Base-by-base conservation (phyloP, 345 rosid species). In the Dimocarpus longan region DNA sequence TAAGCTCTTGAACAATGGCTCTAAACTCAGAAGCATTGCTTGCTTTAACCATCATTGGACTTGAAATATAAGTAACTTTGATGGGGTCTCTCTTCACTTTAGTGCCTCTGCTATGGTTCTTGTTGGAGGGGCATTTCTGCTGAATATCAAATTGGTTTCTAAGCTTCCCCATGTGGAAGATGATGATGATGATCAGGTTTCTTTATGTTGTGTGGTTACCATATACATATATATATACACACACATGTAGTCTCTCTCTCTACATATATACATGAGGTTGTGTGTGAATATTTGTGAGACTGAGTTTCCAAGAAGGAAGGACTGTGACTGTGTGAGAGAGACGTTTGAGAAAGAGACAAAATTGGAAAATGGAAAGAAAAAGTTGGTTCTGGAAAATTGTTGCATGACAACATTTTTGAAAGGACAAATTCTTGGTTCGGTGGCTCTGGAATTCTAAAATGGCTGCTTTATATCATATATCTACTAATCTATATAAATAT, bases 31-130 rank as follows among this genome's bases (percentile, higher is more conserved):
- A 75, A 19, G 86, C 85, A 63, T 46, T 84, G 65, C 78, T 64
- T 10, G 82, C 88, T 63, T 75, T 85, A 66, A 89, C 82, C 84
- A 83, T 65, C 77, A 83, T 78, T 2, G 91, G 91, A 77, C 82
- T 89, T 0, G 90, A 85, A 48, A 89, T 87, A 76, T 89, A 87
- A 3, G 73, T 89, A 42, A 89, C 80, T 83, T 87, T 89, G 40
- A 84, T 11, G 18, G 91, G 91, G 52, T 75, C 74, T 84, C 77
- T 89, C 81, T 75, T 84, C 6, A 6, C 40, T 32, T 57, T 39
- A 40, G 4, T 73, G n/a, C 65, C 62, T 11, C 74, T 59, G 50
- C 65, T 82, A 28, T 63, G 62, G 68, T 52, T 73, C 75, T 68
- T 79, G 3, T 32, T 43, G 66, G 5, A 4, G 66, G 18, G 65